Evolutionary conservation across 2,329 filamentous ascomycete species (phyloP), one percentile per base, ranked within the genome.

Genomic region (Truncatella angustata): DNA sequence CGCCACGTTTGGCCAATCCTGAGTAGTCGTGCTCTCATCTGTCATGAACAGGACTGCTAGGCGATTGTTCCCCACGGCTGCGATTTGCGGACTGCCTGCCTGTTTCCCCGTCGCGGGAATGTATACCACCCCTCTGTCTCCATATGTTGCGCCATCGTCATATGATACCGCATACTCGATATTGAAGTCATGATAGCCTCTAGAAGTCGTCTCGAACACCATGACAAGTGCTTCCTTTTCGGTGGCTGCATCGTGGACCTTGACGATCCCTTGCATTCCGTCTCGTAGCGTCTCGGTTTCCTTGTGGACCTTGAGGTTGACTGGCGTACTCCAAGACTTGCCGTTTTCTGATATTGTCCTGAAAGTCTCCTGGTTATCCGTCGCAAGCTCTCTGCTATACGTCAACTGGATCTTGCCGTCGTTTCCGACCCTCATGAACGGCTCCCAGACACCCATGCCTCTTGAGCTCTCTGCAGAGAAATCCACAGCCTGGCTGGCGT

Each of bases 331-430:
- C 72, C 72, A 74, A 2, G 65, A 66, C 24, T 58, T 59, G 3
- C 72, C 72, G 2, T 64, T 63, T 43, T 75, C 67, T 23, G 55
- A 74, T 6, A 62, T 50, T 11, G 68, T 65, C 11, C 68, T 63
- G 70, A 74, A 74, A 4, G 71, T 73, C 47, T 72, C 68, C 58
- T 75, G 72, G 54, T 75, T 72, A 45, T 71, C 64, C 5, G 58
- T 64, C 5, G 70, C 69, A 42, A 69, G 70, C 56, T 75, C 72
- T 51, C 71, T 64, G 18, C 71, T 73, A 56, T 68, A 75, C 2
- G 67, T 70, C 49, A 74, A 55, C 53, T 74, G 71, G 10, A 75
- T 60, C 43, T 68, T 67, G 18, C 71, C 70, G 9, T 62, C 58
- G 9, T 56, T 59, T 2, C 68, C 69, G 11, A 71, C 50, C 6